Base-by-base conservation (phyloP, 192 early-diverging fungal species). In the Coemansia reversa region DNA sequence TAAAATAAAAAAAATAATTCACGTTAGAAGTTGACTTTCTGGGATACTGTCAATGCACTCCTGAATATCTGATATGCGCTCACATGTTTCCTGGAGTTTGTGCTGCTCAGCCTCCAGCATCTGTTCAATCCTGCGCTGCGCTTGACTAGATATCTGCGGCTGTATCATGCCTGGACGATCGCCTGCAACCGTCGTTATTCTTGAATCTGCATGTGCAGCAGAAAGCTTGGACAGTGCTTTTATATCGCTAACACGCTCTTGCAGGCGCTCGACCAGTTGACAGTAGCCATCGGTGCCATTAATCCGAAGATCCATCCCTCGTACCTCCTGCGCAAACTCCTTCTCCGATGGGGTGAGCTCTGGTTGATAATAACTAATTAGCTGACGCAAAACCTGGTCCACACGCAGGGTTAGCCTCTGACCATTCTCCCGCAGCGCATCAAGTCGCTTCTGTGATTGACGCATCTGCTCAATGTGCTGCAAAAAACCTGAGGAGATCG, bases 301-400 rank as follows among this genome's bases (percentile, higher is more conserved):
- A 19, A 82, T 50, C 9, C 24, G 49, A n/a, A 16, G 27, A 9
- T 63, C 60, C 57, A 76, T 67, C n/a, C 35, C 66, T 11, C 75
- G 61, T 49, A 82, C 64, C 22, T 73, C 70, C 4, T 58, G 56
- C 18, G 60, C 57, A 65, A 76, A 70, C 23, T 32, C 65, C 7
- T 55, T 67, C 69, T 92, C 91, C 23, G 82, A 74, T 5, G 79
- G 58, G 4, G 84, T 85, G 64, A 91, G 67, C 25, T 81, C 84
- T 7, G 86, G 89, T 60, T 90, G 86, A 48, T 76, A 79, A 16
- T 74, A 72, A 45, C 85, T 84, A 50, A 86, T 84, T 29, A 91
- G 55, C 62, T 86, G 84, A 27, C 86, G 86, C 55, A 93, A 62
- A 25, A 89, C 59, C 11, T 74, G 73, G 54, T 91, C 89, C 2